Base-by-base conservation (phyloP, 192 early-diverging fungal species). In the Podila verticillata region DNA sequence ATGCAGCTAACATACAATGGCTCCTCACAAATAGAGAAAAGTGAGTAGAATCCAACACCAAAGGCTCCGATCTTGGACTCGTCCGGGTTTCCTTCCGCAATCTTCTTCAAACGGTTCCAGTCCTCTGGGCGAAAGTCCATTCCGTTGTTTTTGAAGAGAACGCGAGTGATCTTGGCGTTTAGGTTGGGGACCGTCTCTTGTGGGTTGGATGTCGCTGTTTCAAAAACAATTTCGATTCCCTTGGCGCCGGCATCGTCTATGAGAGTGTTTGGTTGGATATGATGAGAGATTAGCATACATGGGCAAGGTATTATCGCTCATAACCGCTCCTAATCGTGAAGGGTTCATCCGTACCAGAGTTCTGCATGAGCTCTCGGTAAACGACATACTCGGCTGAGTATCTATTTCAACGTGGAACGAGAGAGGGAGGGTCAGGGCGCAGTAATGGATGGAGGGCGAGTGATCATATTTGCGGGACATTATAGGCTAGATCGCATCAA, bases 11-110 rank as follows among this genome's bases (percentile, higher is more conserved):
- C 87, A 84, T 84, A 89, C 89, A 97, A 95, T 44, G 96, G 96
- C 61, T 93, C 91, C 70, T 97, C 96, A 61, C 92, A 94, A 12
- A 97, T 92, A 10, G 92, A 93, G 80, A 97, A 97, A 48, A 97
- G 82, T 24, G 91, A 93, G 74, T 96, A 97, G 28, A 75, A 75
- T 66, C 69, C 69, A 20, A 81, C 70, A 49, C 71, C 65, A 48
- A 81, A 81, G 7, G 82, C 69, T 17, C 77, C 77, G 36, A 73
- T 73, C 73, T 86, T 85, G 28, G 73, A 69, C 63, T 92, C 91
- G 80, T 93, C 95, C 19, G 95, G 96, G 79, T 97, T 97, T 65
- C 96, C 96, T 81, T 96, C 94, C 19, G 96, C 96, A 85, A 97
- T 96, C 66, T 91, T 91, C 49, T 91, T 87, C 30, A 97, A 70